Evolutionary conservation across 345 rosid genomes (phyloP), one percentile per base, ranked within the genome.

Genomic region (Triadica sebifera): DNA sequence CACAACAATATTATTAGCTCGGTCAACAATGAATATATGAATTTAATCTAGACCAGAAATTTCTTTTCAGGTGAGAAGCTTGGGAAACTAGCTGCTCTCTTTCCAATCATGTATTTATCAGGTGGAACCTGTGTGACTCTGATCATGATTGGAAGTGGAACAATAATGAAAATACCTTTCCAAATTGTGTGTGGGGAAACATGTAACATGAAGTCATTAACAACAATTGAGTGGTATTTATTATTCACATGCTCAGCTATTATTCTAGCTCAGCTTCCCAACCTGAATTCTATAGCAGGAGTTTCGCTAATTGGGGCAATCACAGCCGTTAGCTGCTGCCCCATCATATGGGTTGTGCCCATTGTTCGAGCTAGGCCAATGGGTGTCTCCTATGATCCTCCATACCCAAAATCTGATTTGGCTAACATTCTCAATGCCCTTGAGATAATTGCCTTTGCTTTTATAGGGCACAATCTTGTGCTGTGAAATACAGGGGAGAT

Each of bases 381-480:
- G 0, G 67, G 51, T 6, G 68, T 85, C 4, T 84, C 89, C 16
- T 77, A 87, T 25, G 82, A 77, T 19, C 34, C 34, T 29, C 34
- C 34, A 29, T 2, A 29, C 34, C 2, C 34, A 29, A 29, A 29
- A 29, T 29, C 34, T 29, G 6, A 13, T 51, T 1, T 64, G 19
- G 80, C 79, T 29, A 19, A 63, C 38, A 38, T 73, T 52, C 75
- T 89, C 17, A 87, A 84, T 61, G 85, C 88, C 1, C 55, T 89
- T 41, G 93, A 91, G 2, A 79, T 87, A 5, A 80, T 89, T 5
- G 89, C 86, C 46, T 86, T 87, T 8, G 89, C 89, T 69, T 89
- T 89, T 53, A 79, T 91, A 81, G 91, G 93, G 55, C 93, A 89
- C 73, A 87, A 89, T 76, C 84, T 86, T 22, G 88, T 86, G 38